A percentile compares a stretch with the other conserved stretches of the same genome.
Conservation (phyloP, 2,329 filamentous ascomycete species). For the Venturia carpophila region DNA sequence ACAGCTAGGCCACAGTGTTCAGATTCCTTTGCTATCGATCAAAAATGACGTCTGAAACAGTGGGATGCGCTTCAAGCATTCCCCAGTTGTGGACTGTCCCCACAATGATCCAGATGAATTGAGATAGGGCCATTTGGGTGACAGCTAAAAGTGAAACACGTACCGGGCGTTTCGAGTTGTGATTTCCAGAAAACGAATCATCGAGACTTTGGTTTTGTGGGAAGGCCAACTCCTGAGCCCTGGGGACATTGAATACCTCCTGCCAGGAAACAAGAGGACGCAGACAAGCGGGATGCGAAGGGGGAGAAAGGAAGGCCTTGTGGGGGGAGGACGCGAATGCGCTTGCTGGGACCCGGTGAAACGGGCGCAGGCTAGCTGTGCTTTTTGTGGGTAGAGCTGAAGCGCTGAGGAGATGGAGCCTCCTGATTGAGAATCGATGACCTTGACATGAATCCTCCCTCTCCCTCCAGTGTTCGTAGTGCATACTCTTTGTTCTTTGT, state of each 20-base stretch:
- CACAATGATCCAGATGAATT: neutral
- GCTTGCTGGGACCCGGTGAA: neutral
- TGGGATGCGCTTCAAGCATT: conserved; percentile 2
- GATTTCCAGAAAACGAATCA: neutral
- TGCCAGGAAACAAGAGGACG: too few species aligned
- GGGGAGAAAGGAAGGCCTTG: neutral
- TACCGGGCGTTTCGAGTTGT: neutral
- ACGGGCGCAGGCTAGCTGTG: neutral
- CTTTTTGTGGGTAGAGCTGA: neutral
- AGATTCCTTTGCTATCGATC: neutral
- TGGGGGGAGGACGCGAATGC: neutral
- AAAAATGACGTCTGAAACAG: neutral
- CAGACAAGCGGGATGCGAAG: neutral
- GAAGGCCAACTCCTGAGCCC: neutral
- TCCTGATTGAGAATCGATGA: neutral
- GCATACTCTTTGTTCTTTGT: neutral
- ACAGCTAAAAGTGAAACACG: neutral
- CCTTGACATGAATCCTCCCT: neutral
- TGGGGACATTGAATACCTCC: too few species aligned
- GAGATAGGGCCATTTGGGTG: neutral
- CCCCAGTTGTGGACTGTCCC: neutral
- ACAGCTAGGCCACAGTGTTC: neutral
- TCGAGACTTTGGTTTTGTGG: neutral
- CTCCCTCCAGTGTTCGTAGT: neutral
- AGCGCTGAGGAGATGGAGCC: neutral